phyloP scores from a whole-genome alignment of 1,139 yeast genomes.

The Starmera stellimalicola region DNA sequence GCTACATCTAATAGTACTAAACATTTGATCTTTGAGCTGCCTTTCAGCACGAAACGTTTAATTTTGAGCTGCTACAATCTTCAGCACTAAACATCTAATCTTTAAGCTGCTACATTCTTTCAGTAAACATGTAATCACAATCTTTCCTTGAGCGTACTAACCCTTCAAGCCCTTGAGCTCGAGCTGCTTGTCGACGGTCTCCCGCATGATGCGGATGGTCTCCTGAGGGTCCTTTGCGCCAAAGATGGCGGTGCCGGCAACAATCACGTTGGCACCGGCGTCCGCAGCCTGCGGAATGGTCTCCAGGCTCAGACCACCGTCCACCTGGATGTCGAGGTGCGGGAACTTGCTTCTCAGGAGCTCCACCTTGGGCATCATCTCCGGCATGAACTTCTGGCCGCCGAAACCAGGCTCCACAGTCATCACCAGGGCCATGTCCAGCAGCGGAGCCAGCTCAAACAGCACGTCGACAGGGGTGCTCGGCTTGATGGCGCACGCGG shows the following conservation, averaged over 20 bases:
- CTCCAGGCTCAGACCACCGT: conserved; percentile 88
- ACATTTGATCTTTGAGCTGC: too few species aligned
- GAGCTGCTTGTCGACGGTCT: conserved; percentile 37
- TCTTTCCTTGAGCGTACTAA: too few species aligned
- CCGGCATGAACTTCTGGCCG: conserved; percentile 92
- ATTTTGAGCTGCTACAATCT: too few species aligned
- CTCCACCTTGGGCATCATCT: conserved; percentile 94
- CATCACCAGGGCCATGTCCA: conserved; percentile 94
- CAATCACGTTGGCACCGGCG: conserved; percentile 97
- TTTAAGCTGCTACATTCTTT: too few species aligned
- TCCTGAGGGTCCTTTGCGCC: conserved; percentile 70
- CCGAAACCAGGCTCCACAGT: conserved; percentile 99
- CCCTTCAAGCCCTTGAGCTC: conserved; percentile 20
- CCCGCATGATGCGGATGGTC: conserved; percentile 60
- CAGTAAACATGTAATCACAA: too few species aligned
- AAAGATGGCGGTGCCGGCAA: conserved; percentile 94
- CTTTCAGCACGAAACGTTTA: too few species aligned
- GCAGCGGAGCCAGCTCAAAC: conserved; percentile 60
- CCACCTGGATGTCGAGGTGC: conserved; percentile 81
- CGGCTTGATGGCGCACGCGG: conserved; percentile 93
- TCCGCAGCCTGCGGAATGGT: conserved; percentile 79
- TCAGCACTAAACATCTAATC: too few species aligned
- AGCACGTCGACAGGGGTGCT: conserved; percentile 84
- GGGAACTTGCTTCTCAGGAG: conserved; percentile 68
- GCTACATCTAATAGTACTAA: too few species aligned